phyloP scores from a whole-genome alignment of 2,329 filamentous ascomycete genomes.

The Colletotrichum sp. region DNA sequence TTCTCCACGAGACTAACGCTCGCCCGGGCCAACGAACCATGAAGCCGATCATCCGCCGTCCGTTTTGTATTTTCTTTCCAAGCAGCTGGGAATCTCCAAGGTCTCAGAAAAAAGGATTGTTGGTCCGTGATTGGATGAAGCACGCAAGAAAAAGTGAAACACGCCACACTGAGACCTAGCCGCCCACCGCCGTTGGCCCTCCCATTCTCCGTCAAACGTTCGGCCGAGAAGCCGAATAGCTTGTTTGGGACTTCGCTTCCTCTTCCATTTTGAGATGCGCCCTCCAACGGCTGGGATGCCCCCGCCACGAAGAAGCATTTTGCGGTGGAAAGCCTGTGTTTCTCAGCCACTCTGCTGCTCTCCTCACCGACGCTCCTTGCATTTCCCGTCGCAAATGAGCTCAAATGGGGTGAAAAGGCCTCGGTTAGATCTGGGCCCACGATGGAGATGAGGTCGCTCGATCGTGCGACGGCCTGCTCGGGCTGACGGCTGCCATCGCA shows the following conservation, averaged over 20 bases:
- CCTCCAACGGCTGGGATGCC: neutral
- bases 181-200: neutral
- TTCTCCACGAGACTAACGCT: neutral
- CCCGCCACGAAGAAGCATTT: neutral
- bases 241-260: neutral
- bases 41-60: neutral
- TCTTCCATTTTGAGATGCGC: neutral
- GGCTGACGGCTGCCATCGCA: conserved; percentile 10
- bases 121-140: neutral
- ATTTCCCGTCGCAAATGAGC: neutral
- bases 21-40: neutral
- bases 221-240: neutral
- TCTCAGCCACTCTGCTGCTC: neutral
- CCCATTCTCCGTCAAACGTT: neutral
- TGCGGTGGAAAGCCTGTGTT: neutral
- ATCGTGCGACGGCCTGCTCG: neutral
- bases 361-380: neutral
- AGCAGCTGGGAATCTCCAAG: neutral
- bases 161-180: neutral
- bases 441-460: neutral
- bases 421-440: neutral
- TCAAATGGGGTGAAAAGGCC: neutral
- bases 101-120: neutral
- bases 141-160: neutral
- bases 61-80: neutral